A percentile compares a stretch with the other conserved stretches of the same genome.
phyloP scores from a whole-genome alignment of 148 eudicot genomes.

The Arctostaphylos glauca region DNA sequence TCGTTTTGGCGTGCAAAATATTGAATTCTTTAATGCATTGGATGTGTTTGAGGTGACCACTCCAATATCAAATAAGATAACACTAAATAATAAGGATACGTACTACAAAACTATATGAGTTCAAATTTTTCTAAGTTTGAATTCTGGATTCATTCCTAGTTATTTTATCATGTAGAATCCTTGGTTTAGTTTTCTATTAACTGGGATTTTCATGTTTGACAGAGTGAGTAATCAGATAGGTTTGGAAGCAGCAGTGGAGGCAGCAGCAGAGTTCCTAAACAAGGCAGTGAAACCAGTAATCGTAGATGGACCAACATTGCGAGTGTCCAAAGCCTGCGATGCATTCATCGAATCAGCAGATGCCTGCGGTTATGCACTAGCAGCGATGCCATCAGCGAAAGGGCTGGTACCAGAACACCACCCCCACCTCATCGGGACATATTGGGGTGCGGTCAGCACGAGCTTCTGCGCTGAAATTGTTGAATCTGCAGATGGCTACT shows the following conservation, averaged over 20 bases:
- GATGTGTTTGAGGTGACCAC: too few relatives aligned
- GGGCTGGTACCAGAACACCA: constrained; percentile 80
- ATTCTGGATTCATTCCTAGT: neutral
- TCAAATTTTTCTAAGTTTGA: too few relatives aligned
- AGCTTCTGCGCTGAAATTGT: constrained; percentile 77
- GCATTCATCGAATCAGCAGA: constrained; percentile 68
- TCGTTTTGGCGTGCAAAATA: too few relatives aligned
- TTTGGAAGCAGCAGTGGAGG: constrained; percentile 77
- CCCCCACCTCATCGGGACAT: constrained; percentile 68
- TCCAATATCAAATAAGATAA: too few relatives aligned
- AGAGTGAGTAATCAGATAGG: constrained; percentile 67
- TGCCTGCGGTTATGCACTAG: constrained; percentile 55
- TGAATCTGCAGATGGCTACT: constrained; percentile 80
- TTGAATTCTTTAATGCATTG: too few relatives aligned
- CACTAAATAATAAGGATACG: too few relatives aligned
- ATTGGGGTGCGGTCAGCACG: constrained; percentile 86
- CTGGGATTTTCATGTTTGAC: neutral
- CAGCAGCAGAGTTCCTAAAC: constrained; percentile 67
- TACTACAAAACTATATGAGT: too few relatives aligned
- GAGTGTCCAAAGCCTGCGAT: constrained; percentile 51
- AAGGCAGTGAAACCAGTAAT: constrained; percentile 84
- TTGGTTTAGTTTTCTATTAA: neutral
- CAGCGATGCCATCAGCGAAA: constrained; percentile 76
- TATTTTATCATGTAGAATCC: neutral
- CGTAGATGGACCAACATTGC: constrained; percentile 69